These are phyloP conservation scores for Phytophthora uliginosa DNA, from an alignment of 352 stramenopile species.

Conservation along the genomic window DNA sequence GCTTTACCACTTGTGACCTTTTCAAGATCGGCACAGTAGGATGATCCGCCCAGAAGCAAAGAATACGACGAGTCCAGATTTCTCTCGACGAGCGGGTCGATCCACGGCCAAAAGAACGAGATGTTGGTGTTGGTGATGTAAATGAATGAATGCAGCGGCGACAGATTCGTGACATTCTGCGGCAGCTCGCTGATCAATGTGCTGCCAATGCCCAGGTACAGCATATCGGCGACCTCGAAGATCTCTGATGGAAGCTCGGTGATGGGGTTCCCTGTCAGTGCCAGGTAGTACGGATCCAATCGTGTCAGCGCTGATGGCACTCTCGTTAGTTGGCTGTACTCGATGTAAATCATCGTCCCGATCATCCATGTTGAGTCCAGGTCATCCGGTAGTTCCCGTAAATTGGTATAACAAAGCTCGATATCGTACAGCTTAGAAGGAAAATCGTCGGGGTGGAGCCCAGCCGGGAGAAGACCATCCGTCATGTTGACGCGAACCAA, in stretches of 20 bases:
- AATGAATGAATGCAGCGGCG: conserved; percentile 19
- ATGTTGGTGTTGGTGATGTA: conserved; percentile 31
- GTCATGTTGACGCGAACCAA: conserved; percentile 45
- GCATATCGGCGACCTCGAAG: conserved; percentile 32
- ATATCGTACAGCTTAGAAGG: conserved; percentile 36
- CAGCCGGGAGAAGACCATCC: conserved; percentile 31
- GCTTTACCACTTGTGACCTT: conserved; percentile 6
- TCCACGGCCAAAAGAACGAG: conserved; percentile 36
- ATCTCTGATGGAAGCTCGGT: conserved; percentile 18
- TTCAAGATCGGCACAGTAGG: conserved; percentile 21
- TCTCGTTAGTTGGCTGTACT: conserved; percentile 22
- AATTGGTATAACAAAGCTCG: conserved; percentile 45
- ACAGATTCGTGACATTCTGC: conserved; percentile 26
- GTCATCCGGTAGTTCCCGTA: conserved; percentile 32
- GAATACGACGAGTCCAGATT: not conserved
- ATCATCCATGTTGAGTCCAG: conserved; percentile 47
- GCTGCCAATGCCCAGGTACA: conserved; percentile 24
- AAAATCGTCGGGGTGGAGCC: conserved; percentile 39
- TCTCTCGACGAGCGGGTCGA: conserved; percentile 25
- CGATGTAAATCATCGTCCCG: conserved; percentile 31
- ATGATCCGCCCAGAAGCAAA: conserved; percentile 19
- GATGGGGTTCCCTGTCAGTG: conserved; percentile 35
- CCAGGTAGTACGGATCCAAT: conserved; percentile 27
- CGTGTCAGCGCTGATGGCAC: conserved; percentile 18
- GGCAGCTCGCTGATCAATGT: conserved; percentile 20